phyloP scores from a whole-genome alignment of 129 eudicot species.

The Helianthus tuberosus region DNA sequence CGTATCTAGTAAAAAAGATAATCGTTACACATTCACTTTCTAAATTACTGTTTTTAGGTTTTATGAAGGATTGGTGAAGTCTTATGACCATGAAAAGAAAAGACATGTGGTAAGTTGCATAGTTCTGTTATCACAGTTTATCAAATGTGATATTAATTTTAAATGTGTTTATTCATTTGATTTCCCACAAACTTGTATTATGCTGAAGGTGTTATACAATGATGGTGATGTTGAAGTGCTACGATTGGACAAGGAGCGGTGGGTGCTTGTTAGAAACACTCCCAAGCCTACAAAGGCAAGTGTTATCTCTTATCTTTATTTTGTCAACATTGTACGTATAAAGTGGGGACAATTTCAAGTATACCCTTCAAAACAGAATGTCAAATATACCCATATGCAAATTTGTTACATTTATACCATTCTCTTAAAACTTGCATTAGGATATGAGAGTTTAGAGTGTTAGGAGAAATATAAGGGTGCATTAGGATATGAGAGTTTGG shows the following conservation, averaged over 20 bases:
- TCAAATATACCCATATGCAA: neutral
- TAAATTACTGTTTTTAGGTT: constrained; percentile 50
- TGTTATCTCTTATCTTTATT: neutral
- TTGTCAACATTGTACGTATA: neutral
- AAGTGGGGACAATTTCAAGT: neutral
- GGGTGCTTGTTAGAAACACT: constrained; percentile 65
- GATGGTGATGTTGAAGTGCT: constrained; percentile 98
- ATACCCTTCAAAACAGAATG: neutral
- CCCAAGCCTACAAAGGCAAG: constrained; percentile 54
- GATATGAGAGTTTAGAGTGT: constrained; percentile 5
- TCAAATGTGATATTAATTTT: constrained; percentile 4
- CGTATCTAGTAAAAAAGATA: constrained; percentile 14
- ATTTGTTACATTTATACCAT: neutral
- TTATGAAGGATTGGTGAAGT: constrained; percentile 93
- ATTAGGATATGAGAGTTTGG: constrained; percentile 3
- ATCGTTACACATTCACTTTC: neutral
- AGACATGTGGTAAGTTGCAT: constrained; percentile 78
- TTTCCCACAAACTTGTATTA: constrained; percentile 7
- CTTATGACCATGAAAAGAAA: constrained; percentile 79
- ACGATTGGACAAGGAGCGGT: constrained; percentile 75
- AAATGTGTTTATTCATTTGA: constrained; percentile 5
- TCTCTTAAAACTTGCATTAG: neutral
- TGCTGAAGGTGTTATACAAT: constrained; percentile 69
- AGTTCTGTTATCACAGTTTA: constrained; percentile 1
- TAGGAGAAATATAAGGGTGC: neutral